phyloP scores from a whole-genome alignment of 345 rosid genomes.

The Laguncularia racemosa region DNA sequence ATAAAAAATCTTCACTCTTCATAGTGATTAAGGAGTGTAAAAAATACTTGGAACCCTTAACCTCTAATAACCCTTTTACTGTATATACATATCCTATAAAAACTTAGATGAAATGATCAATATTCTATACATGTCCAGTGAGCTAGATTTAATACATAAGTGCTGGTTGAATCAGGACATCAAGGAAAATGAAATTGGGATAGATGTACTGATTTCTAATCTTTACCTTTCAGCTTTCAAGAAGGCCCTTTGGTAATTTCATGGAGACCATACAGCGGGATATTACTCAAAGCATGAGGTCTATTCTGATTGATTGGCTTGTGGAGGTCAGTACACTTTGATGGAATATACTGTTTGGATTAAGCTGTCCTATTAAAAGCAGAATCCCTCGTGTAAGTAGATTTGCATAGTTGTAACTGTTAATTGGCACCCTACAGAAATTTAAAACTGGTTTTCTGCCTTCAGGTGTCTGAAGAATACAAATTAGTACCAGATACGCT shows the following conservation, averaged over 20 bases:
- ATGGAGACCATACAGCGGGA: constrained; percentile 73
- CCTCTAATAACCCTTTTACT: too few species aligned
- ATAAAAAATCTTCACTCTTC: neutral
- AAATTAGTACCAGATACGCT: constrained; percentile 82
- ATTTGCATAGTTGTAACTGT: neutral
- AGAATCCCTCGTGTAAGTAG: neutral
- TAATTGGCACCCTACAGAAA: neutral
- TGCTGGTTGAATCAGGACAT: neutral
- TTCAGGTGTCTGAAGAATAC: constrained; percentile 93
- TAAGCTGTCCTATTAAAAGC: neutral
- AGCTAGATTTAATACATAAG: neutral
- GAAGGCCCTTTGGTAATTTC: constrained; percentile 48
- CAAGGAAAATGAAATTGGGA: neutral
- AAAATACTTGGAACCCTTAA: neutral
- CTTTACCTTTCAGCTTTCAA: constrained; percentile 43
- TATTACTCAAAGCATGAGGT: constrained; percentile 79
- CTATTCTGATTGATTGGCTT: constrained; percentile 93
- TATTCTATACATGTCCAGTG: constrained; percentile 13
- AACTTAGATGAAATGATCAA: neutral
- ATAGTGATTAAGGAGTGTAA: too few species aligned
- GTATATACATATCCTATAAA: too few species aligned
- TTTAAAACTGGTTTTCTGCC: constrained; percentile 7
- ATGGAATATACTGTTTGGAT: neutral
- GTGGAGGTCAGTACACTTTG: constrained; percentile 61
- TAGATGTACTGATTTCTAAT: constrained; percentile 6